Base-by-base conservation (phyloP, 2,329 filamentous ascomycete genomes). In the Moelleriella libera region DNA sequence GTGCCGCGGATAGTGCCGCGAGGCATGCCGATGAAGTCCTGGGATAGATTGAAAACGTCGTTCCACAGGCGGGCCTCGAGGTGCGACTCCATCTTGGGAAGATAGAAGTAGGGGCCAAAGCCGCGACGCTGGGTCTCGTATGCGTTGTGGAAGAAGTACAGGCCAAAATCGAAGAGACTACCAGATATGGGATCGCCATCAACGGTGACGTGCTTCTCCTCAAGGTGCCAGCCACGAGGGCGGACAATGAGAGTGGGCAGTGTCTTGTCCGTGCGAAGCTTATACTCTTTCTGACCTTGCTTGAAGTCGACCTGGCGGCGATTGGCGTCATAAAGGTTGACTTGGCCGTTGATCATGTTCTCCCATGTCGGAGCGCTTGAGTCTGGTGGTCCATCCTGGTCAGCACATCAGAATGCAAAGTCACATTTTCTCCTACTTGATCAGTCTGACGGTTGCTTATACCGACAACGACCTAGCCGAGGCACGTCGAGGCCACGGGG, bases 91-190 rank as follows among this genome's bases (percentile, higher is more conserved):
- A 96, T 89, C 80, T 96, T 96, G 60, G 89, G 88, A 45, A 96
- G 82, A 70, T 96, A 96, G 68, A 95, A 98, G 79, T 98, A 97
- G 49, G 92, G 92, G 46, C 92, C 92, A 55, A 78, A 75, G 52
- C 92, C 92, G 53, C 80, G 80, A 66, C 83, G 83, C 59, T 94
- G 80, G 45, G 90, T 76, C 75, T 96, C 88, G 60, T 82, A 75
- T 53, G 89, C 92, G 66, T 96, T 98, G 80, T 97, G 88, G 83
- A 88, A 97, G 74, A 98, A 97, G 76, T 97, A 97, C 46, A 97
- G 79, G 62, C 92, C 92, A 64, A 97, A 98, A 71, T 98, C 92
- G 67, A 97, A 97, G 50, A 98, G 78, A 52, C 81, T 79, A 50
- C 84, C 92, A 29, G 89, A 95, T 58, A 97, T 92, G 60, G 92